These are phyloP conservation scores for Macrophomina phaseolina DNA, from an alignment of 2,329 filamentous ascomycete genomes.

Conservation along the genomic window DNA sequence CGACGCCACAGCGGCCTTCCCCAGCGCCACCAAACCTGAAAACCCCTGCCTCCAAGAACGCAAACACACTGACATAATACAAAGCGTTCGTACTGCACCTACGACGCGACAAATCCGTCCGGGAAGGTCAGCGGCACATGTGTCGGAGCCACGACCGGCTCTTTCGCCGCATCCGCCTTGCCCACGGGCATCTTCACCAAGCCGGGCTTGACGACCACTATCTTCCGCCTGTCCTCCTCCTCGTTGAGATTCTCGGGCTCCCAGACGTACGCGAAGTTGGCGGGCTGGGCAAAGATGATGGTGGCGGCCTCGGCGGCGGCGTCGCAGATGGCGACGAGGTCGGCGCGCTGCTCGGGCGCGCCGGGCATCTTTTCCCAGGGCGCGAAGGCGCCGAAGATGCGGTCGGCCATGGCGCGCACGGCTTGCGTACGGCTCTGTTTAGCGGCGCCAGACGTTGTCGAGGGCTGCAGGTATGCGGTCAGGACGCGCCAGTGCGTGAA, in stretches of 20 bases:
- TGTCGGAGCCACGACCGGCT: background rate
- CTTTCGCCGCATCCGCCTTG: background rate
- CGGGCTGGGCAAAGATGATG: conserved; percentile 8
- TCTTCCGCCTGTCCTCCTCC: conserved; percentile 7
- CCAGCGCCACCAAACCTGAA: background rate
- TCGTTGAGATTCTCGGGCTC: background rate
- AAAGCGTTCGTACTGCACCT: background rate
- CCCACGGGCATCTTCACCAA: background rate
- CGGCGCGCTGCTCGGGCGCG: conserved; percentile 10
- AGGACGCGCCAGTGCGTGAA: conserved; percentile 23
- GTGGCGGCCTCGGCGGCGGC: background rate
- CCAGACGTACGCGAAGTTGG: background rate
- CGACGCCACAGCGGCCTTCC: too few relatives aligned
- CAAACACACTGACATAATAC: background rate
- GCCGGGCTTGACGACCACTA: conserved; percentile 1
- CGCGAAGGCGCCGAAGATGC: conserved; percentile 14
- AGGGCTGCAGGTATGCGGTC: conserved; percentile 6
- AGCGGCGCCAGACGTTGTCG: background rate
- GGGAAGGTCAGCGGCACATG: conserved; percentile 10
- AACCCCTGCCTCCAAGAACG: background rate
- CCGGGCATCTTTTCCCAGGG: conserved; percentile 13
- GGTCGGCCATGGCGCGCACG: conserved; percentile 16
- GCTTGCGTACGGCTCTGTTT: background rate
- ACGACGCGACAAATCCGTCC: background rate
- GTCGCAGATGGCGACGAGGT: conserved; percentile 13